Base-by-base conservation (phyloP, 495 filamentous ascomycete species). In the Penicillium roqueforti region DNA sequence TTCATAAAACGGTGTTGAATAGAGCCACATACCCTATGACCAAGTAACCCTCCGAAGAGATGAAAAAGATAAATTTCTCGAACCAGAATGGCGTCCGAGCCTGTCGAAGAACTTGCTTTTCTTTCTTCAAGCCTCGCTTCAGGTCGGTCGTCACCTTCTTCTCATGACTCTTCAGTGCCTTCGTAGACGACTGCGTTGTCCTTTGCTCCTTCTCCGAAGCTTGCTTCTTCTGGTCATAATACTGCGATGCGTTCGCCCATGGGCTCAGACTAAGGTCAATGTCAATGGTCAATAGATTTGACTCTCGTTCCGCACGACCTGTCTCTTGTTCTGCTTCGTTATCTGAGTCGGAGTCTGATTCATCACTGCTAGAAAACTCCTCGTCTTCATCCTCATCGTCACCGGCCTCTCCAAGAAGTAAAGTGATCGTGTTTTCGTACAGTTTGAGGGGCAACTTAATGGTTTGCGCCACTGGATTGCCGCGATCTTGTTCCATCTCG, bases 11-110 rank as follows among this genome's bases (percentile, higher is more conserved):
- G 26, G 8, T 29, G 7, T 14, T 19, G 22, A 3, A 40, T 38
- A 22, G 7, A 14, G 11, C 14, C 26, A 65, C 70, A 37, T 65
- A 76, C 68, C 78, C 84, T 13, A 98, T 77, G 10, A 96, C 88
- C 5, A 98, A 80, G 63, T 97, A 96, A 7, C 93, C 92, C 59
- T 98, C 93, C 0, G 92, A 96, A 1, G 91, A 96, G 55, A 97
- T 83, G 74, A 98, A 98, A 75, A 87, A 97, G 14, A 82, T 68
- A 59, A 95, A 98, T 64, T 97, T 98, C 61, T 98, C 93, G 61
- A 97, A 97, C 92, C 93, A 98, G 59, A 90, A 79, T 44, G 83
- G 84, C 56, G 83, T 86, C 36, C 93, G 77, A 11, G 95, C 84
- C 13, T 87, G 91, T 47, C 90, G 87, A 2, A 97, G 75, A 16